phyloP scores from a whole-genome alignment of 371 early-diverging fungal species.

The Mucor velutinosus region DNA sequence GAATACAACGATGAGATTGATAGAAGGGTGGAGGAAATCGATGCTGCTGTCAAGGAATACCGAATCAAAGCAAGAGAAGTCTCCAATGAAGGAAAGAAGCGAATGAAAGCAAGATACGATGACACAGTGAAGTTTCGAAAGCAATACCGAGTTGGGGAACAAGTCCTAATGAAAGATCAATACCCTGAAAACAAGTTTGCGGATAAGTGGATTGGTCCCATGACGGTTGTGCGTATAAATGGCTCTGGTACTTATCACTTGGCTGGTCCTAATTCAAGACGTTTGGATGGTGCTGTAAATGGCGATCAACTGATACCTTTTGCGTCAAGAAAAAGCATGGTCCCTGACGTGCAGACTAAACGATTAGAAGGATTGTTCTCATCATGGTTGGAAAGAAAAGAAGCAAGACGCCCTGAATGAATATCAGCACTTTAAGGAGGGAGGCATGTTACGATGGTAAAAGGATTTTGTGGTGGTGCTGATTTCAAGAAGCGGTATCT shows the following conservation, averaged over 20 bases:
- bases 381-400: neutral
- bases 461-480: neutral
- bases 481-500: no score
- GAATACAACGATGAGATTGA: neutral
- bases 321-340: neutral
- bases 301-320: slow-evolving; percentile 11
- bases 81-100: neutral
- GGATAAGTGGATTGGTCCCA: slow-evolving; percentile 22
- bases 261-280: neutral
- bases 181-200: slow-evolving; percentile 12
- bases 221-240: slow-evolving; percentile 9
- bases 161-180: slow-evolving; percentile 20
- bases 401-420: neutral
- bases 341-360: neutral
- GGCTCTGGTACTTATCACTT: slow-evolving; percentile 9
- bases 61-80: no score
- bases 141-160: slow-evolving; percentile 4
- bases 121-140: neutral
- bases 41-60: slow-evolving; percentile 6
- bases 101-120: neutral
- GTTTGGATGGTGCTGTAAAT: slow-evolving; percentile 4
- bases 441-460: neutral
- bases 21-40: slow-evolving; percentile 21
- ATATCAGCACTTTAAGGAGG: neutral
- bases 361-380: neutral